Conservation (phyloP, 192 early-diverging fungal species). For the Coemansia sp. region DNA sequence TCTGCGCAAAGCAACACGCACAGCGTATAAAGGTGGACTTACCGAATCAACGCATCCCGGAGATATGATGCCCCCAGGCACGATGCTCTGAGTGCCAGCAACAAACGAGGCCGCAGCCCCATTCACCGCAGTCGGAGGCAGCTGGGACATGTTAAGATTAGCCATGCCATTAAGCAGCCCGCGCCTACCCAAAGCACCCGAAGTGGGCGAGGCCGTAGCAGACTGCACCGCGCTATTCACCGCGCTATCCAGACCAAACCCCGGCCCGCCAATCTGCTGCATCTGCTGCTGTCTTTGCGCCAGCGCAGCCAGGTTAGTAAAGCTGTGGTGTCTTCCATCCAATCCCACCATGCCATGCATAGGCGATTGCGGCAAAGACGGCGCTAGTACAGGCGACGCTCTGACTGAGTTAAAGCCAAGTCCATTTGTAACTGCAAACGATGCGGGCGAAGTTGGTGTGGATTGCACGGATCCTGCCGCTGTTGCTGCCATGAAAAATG, state of each 20-base stretch:
- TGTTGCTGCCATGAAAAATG: constrained; percentile 22
- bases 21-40: neutral
- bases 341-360: constrained; percentile 1
- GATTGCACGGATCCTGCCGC: constrained; percentile 15
- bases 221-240: constrained; percentile 39
- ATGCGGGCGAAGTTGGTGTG: constrained; percentile 33
- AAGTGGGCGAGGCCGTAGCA: constrained; percentile 34
- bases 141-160: constrained; percentile 34
- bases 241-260: constrained; percentile 16
- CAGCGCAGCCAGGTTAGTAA: constrained; percentile 26
- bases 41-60: constrained; percentile 2
- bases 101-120: constrained; percentile 3
- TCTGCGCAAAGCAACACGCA: no score
- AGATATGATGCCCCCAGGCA: no score
- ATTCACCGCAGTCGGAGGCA: constrained; percentile 21
- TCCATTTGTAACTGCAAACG: constrained; percentile 4
- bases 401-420: constrained; percentile 42
- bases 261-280: neutral
- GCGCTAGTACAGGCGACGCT: constrained; percentile 26
- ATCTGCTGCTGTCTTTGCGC: constrained; percentile 1
- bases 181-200: constrained; percentile 10
- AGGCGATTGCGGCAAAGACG: constrained; percentile 29
- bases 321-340: constrained; percentile 7
- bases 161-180: constrained; percentile 39
- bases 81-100: constrained; percentile 1